phyloP scores from a whole-genome alignment of 352 stramenopile genomes.

The Globisporangium echinulatum region DNA sequence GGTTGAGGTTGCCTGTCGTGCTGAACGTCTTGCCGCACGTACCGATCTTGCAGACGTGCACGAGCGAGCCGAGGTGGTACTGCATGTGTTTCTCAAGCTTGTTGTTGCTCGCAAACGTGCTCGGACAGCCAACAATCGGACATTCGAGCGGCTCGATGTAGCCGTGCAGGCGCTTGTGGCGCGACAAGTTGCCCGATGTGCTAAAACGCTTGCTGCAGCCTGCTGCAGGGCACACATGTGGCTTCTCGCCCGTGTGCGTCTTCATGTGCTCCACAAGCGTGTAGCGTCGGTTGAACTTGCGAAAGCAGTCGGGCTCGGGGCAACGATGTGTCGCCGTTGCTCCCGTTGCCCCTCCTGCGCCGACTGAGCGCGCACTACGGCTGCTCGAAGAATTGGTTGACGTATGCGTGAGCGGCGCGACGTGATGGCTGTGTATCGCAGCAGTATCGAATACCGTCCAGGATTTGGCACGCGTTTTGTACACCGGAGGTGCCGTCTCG shows the following conservation, averaged over 20 bases:
- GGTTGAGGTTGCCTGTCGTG: conserved; percentile 49
- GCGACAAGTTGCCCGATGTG: conserved; percentile 47
- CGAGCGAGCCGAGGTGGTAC: conserved; percentile 31
- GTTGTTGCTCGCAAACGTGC: conserved; percentile 32
- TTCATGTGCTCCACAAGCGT: conserved; percentile 49
- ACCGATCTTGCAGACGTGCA: conserved; percentile 34
- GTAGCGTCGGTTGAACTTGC: conserved; percentile 40
- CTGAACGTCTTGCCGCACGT: conserved; percentile 56
- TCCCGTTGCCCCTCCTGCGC: too few relatives aligned
- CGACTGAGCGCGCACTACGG: conserved; percentile 17
- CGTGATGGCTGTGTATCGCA: not conserved
- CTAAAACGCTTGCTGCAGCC: conserved; percentile 45
- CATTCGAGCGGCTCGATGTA: conserved; percentile 31
- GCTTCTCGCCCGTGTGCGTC: conserved; percentile 47
- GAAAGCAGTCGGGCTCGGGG: conserved; percentile 8
- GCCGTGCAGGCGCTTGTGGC: conserved; percentile 46
- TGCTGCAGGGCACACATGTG: conserved; percentile 31
- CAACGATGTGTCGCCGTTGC: not conserved
- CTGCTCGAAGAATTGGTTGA: conserved; percentile 22
- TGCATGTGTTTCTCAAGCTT: conserved; percentile 51
- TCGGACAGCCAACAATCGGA: conserved; percentile 26
- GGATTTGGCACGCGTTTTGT: not conserved
- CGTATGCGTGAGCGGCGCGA: not conserved
- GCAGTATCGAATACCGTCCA: not conserved
- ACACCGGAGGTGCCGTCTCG: not conserved